Percentiles rank a stretch among this genome's conserved stretches.
These are phyloP conservation scores for Prinsepia uniflora DNA, from an alignment of 306 rosid species.

Conservation along the genomic window DNA sequence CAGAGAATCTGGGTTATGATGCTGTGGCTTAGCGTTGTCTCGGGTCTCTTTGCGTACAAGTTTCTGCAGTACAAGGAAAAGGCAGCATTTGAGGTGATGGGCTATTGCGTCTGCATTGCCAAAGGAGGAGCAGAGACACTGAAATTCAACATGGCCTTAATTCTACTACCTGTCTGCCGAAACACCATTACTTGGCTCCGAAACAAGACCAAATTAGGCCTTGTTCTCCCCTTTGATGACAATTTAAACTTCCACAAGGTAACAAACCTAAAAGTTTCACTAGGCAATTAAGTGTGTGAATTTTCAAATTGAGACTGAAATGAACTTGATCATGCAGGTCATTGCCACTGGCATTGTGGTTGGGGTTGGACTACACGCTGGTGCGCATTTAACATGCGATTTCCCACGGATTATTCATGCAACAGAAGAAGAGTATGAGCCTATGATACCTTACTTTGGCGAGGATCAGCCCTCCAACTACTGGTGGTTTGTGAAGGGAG, in stretches of 20 bases:
- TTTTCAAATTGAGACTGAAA: neutral
- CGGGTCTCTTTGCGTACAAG: conserved; percentile 44
- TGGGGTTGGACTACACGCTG: conserved; percentile 48
- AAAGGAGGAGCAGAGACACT: conserved; percentile 66
- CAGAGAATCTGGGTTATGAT: conserved; percentile 49
- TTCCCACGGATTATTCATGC: conserved; percentile 47
- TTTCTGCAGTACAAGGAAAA: conserved; percentile 41
- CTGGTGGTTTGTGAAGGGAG: conserved; percentile 56
- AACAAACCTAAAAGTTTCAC: neutral
- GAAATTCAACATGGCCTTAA: conserved; percentile 59
- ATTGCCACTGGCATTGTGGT: conserved; percentile 33
- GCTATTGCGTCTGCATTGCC: conserved; percentile 53
- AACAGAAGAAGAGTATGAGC: conserved; percentile 32
- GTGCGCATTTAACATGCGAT: conserved; percentile 49
- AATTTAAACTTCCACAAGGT: conserved; percentile 56
- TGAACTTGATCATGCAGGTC: conserved; percentile 14
- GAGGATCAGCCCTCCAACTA: conserved; percentile 39
- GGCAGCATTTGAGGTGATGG: conserved; percentile 45
- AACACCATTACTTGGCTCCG: conserved; percentile 69
- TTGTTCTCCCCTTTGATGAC: conserved; percentile 52
- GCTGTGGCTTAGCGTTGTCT: conserved; percentile 40
- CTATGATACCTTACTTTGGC: conserved; percentile 39
- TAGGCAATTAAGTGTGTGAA: neutral
- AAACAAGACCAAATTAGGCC: conserved; percentile 50
- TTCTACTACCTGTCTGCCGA: conserved; percentile 55